These are phyloP conservation scores for Lolium multiflorum DNA, from an alignment of 176 grass and related monocot genomes.

Conservation along the genomic window DNA sequence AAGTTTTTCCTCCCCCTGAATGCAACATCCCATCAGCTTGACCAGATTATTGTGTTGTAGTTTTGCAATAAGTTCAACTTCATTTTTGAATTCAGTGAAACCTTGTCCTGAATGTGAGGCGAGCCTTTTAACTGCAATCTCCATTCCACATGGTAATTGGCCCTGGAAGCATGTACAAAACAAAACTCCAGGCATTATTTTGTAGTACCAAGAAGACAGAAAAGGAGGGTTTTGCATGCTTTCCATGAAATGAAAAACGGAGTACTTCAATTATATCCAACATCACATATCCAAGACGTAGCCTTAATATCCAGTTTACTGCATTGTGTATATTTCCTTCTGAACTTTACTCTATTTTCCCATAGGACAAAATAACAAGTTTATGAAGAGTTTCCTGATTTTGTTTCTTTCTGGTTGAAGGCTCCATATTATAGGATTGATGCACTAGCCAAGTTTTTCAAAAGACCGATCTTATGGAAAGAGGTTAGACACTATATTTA, in stretches of 20 bases:
- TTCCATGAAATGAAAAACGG: neutral
- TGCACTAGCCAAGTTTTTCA: no score
- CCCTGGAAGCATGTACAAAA: slow-evolving; percentile 28
- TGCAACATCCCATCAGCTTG: slow-evolving; percentile 24
- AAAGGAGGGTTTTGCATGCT: neutral
- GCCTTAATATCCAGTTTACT: neutral
- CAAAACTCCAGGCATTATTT: neutral
- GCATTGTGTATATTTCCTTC: neutral
- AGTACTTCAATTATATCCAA: neutral
- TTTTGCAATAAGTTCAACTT: slow-evolving; percentile 44
- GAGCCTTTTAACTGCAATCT: slow-evolving; percentile 45
- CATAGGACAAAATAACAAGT: neutral
- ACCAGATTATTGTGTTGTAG: slow-evolving; percentile 41
- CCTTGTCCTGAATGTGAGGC: slow-evolving; percentile 31
- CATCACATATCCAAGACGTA: neutral
- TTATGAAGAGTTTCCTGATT: neutral
- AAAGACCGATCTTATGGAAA: no score
- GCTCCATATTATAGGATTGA: no score
- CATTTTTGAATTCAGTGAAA: slow-evolving; percentile 38
- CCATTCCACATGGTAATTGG: slow-evolving; percentile 16
- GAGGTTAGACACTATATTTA: no score
- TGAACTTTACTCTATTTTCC: neutral
- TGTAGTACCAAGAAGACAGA: neutral
- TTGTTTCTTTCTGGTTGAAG: neutral
- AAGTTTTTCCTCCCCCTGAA: slow-evolving; percentile 37